phyloP scores from a whole-genome alignment of 1,284 basidiomycete species.

The Ganoderma sinense region DNA sequence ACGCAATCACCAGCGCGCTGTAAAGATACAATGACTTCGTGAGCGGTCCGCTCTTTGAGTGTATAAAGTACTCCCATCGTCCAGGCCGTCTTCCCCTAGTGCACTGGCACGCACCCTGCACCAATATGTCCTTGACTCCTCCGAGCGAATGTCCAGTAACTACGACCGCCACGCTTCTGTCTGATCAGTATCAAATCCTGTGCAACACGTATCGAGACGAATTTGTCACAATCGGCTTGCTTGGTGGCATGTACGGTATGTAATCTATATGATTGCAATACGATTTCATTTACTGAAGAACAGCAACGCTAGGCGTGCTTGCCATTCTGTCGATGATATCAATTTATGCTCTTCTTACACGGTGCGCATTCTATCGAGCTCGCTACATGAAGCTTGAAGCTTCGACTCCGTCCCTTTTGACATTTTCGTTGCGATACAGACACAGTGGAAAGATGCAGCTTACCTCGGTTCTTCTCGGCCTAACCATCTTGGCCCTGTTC shows the following conservation, averaged over 20 bases:
- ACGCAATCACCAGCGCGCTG: too few relatives aligned
- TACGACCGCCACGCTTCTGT: too few relatives aligned
- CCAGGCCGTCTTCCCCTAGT: too few relatives aligned
- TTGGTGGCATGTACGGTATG: background rate
- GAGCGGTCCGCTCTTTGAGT: too few relatives aligned
- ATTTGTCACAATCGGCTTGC: background rate
- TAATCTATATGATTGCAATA: background rate
- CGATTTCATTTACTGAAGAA: background rate
- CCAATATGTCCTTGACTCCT: too few relatives aligned
- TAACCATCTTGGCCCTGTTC: background rate
- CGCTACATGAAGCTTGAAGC: background rate
- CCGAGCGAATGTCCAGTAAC: too few relatives aligned
- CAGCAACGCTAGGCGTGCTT: background rate
- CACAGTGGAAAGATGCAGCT: background rate
- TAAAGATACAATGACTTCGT: too few relatives aligned
- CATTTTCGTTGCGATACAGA: background rate
- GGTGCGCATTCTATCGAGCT: background rate
- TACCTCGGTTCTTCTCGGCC: background rate
- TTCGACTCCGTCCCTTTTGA: background rate
- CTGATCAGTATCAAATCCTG: too few relatives aligned
- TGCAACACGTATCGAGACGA: background rate
- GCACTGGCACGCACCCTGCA: too few relatives aligned
- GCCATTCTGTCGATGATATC: background rate
- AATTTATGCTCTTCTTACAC: background rate
- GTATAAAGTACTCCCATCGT: too few relatives aligned